Conservation (phyloP, 2,329 filamentous ascomycete species). For the Cladophialophora bantiana region DNA sequence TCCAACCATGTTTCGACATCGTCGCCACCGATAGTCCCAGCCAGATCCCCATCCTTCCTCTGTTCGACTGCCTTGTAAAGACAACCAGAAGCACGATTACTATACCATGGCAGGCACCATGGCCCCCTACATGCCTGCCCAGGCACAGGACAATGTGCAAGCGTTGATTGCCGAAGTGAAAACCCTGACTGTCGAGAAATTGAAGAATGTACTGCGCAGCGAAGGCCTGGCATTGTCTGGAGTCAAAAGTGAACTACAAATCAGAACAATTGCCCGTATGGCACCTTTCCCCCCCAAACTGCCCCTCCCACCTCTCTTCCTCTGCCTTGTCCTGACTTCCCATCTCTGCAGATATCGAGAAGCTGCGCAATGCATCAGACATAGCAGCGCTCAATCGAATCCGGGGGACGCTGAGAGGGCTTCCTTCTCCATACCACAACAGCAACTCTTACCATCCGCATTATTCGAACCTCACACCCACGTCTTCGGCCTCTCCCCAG, state of each 20-base stretch:
- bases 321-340: constrained; percentile 32
- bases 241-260: constrained; percentile 82
- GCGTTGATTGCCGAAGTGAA: constrained; percentile 55
- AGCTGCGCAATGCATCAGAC: constrained; percentile 33
- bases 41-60: background rate
- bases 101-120: constrained; percentile 25
- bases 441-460: constrained; percentile 34
- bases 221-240: constrained; percentile 80
- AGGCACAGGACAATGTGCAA: constrained; percentile 33
- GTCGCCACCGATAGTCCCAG: constrained; percentile 15
- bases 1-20: constrained; percentile 15
- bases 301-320: constrained; percentile 13
- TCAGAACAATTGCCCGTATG: constrained; percentile 79
- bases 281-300: constrained; percentile 1
- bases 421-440: constrained; percentile 26
- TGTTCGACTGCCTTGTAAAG: constrained; percentile 16
- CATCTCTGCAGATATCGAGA: constrained; percentile 37
- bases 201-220: constrained; percentile 76
- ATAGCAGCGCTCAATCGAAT: constrained; percentile 31
- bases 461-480: constrained; percentile 38
- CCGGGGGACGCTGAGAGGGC: constrained; percentile 32
- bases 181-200: constrained; percentile 67
- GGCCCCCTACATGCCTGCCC: constrained; percentile 23
- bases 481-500: constrained; percentile 38
- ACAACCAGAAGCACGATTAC: background rate